Base-by-base conservation (phyloP, 1,284 basidiomycete genomes). In the Fomitiporia mediterranea region DNA sequence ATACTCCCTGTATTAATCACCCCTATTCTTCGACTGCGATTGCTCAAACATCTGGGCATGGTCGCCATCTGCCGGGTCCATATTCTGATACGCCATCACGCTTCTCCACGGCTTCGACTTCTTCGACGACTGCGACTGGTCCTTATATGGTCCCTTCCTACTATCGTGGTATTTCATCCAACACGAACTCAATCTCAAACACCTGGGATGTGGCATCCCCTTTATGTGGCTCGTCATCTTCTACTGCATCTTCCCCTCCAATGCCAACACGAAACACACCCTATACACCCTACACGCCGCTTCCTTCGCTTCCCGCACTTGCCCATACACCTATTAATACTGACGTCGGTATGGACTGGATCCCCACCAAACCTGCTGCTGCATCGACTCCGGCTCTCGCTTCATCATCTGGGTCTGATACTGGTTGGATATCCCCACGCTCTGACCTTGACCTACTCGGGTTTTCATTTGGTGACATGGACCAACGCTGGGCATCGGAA, bases 281-380 rank as follows among this genome's bases (percentile, higher is more conserved):
- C 17, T 52, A 46, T 23, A 37, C 50, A 15, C 34, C 50, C 27
- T 27, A 48, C 44, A 47, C 43, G 9, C 39, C 52, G 15, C 39
- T 42, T 19, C 51, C 38, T 34, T 13, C 25, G 27, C 43, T 32
- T 46, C 53, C 42, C 42, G 3, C 17, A 9, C 44, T 54, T 19
- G 11, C 44, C 15, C 19, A 42, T 15, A 13, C 15, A n/a, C 19
- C 15, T 46, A 46, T 28, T 15, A 37, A 40, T 47, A 25, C 51
- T 21, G 8, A 23, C 19, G 34, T n/a, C 25, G 39, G 19, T 25
- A 2, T 46, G 25, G 23, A 46, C 44, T 28, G 2, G 44, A 7
- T 28, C 28, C 15, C 15, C 15, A 27, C 28, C 28, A 17, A 17
- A 28, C 30, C 28, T 30, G 15, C 25, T 13, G 27, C 27, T 25